A percentile compares a stretch with the other conserved stretches of the same genome.
These are phyloP conservation scores for Saccharata proteae DNA, from an alignment of 2,329 filamentous ascomycete species.

Conservation along the genomic window DNA sequence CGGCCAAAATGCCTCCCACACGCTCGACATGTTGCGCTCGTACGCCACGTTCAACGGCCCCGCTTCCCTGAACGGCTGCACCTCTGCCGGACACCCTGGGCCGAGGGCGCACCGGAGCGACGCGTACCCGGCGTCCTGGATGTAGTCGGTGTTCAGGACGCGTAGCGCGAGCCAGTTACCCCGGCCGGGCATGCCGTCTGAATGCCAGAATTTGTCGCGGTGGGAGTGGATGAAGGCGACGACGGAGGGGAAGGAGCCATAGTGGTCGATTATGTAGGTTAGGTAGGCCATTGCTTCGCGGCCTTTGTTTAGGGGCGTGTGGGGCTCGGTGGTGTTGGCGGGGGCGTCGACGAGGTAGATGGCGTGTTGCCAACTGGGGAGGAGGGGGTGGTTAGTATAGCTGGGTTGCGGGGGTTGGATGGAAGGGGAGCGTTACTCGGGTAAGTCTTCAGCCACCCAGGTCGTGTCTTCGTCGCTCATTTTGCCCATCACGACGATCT, in stretches of 20 bases:
- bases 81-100: conserved; percentile 27
- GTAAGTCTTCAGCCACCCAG: conserved; percentile 11
- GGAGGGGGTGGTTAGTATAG: neutral
- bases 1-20: conserved; percentile 13
- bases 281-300: conserved; percentile 14
- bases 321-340: conserved; percentile 6
- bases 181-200: conserved; percentile 6
- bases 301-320: conserved; percentile 14
- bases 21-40: conserved; percentile 11
- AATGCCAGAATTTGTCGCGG: conserved; percentile 9
- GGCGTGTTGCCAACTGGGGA: conserved; percentile 7
- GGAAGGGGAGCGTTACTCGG: conserved; percentile 5
- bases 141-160: conserved; percentile 23
- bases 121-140: conserved; percentile 26
- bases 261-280: conserved; percentile 16
- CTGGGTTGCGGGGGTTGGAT: neutral
- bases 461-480: conserved; percentile 10
- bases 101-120: conserved; percentile 26
- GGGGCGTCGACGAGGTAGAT: conserved; percentile 11
- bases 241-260: conserved; percentile 12
- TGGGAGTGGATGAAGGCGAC: conserved; percentile 14
- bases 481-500: conserved; percentile 7
- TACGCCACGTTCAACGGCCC: conserved; percentile 10
- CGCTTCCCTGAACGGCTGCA: conserved; percentile 20
- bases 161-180: conserved; percentile 9